phyloP scores from a whole-genome alignment of 1,284 basidiomycete species.

The Tausonia pullulans region DNA sequence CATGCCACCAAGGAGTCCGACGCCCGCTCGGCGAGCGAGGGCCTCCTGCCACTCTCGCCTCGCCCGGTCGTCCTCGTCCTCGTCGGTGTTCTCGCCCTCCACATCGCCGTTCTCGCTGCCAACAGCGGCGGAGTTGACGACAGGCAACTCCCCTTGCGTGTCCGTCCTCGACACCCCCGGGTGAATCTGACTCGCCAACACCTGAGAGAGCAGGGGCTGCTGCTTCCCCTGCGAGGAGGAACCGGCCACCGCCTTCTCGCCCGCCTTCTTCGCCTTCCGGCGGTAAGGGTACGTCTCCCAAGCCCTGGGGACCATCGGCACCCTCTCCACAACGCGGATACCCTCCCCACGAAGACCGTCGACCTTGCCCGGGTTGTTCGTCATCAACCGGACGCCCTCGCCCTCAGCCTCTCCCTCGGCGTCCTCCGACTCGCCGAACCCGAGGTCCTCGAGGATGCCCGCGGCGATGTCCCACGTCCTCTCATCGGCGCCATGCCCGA shows the following conservation, averaged over 20 bases:
- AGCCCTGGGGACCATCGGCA: conserved; percentile 87
- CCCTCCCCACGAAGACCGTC: conserved; percentile 75
- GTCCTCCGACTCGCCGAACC: conserved; percentile 47
- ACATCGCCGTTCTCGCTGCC: background rate
- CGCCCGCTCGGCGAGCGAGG: conserved; percentile 49
- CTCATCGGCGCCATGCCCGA: conserved; percentile 91
- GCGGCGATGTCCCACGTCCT: conserved; percentile 84
- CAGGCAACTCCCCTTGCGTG: too few relatives aligned
- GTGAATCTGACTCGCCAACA: conserved; percentile 10
- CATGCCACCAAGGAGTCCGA: conserved; percentile 72
- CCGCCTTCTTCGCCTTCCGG: conserved; percentile 29
- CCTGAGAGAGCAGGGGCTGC: conserved; percentile 17
- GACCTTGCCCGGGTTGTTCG: conserved; percentile 98
- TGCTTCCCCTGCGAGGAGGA: conserved; percentile 20
- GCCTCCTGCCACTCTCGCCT: conserved; percentile 30
- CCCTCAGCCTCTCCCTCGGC: conserved; percentile 39
- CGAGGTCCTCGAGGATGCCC: conserved; percentile 80
- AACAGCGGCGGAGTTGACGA: background rate
- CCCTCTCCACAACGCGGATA: conserved; percentile 66
- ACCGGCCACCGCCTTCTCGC: conserved; percentile 29
- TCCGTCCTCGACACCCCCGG: background rate
- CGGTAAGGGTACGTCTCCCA: conserved; percentile 46
- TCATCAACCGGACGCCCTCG: conserved; percentile 68
- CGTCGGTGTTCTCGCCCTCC: background rate
- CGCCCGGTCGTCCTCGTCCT: conserved; percentile 26